These are phyloP conservation scores for Lathyrus aphaca DNA, from an alignment of 306 rosid species.

Conservation along the genomic window DNA sequence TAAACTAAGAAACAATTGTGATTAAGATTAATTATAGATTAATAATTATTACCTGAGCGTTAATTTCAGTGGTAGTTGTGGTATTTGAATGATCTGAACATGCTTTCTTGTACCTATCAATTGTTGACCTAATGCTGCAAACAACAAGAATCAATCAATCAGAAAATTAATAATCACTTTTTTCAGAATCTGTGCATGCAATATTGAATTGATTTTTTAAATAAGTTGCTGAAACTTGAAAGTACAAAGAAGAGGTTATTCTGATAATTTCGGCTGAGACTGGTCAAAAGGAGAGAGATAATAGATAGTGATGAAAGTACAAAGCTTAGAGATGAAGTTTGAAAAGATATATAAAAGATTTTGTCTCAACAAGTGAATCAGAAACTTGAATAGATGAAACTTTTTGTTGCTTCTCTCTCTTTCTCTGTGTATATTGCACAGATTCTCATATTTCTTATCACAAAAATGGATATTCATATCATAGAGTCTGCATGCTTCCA, in stretches of 20 bases:
- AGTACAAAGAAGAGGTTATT: no score
- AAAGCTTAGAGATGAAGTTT: neutral
- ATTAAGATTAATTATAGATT: no score
- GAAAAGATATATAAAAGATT: constrained; percentile 9
- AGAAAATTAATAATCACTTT: no score
- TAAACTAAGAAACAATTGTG: no score
- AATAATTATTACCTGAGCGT: constrained; percentile 67
- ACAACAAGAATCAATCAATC: neutral
- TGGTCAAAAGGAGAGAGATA: neutral
- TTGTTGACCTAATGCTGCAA: constrained; percentile 72
- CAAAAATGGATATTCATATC: constrained; percentile 29
- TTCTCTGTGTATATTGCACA: constrained; percentile 8
- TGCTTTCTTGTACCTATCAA: constrained; percentile 91
- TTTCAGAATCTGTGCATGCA: no score
- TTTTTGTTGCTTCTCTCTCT: neutral
- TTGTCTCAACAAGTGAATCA: constrained; percentile 31
- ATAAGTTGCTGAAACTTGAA: no score
- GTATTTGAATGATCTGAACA: constrained; percentile 70
- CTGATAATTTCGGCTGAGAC: neutral
- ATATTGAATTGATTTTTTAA: no score
- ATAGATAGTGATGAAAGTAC: neutral
- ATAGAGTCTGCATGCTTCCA: constrained; percentile 17
- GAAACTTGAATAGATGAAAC: constrained; percentile 19
- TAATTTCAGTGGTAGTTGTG: constrained; percentile 69
- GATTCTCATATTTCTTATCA: constrained; percentile 46